These are phyloP conservation scores for Exophiala aquamarina DNA, from an alignment of 2,329 filamentous ascomycete species.

Conservation along the genomic window DNA sequence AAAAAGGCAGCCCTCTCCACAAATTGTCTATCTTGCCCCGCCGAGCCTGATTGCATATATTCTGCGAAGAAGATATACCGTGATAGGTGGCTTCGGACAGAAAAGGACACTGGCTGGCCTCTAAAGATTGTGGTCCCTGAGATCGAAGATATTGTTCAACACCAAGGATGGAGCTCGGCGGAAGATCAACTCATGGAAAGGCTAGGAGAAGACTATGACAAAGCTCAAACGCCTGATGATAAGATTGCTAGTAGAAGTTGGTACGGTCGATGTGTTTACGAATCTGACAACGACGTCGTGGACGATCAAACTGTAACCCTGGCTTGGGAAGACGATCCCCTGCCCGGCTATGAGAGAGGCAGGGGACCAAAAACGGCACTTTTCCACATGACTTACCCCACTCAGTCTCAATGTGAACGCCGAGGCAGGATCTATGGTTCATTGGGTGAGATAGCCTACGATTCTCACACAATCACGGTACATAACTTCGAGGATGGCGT, in stretches of 20 bases:
- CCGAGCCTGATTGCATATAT: slow-evolving; percentile 75
- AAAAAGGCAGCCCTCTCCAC: slow-evolving; percentile 65
- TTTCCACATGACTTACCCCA: slow-evolving; percentile 93
- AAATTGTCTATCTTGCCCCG: slow-evolving; percentile 80
- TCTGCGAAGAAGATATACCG: slow-evolving; percentile 82
- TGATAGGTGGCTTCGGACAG: slow-evolving; percentile 64
- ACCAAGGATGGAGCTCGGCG: slow-evolving; percentile 49
- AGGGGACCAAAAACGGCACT: slow-evolving; percentile 77
- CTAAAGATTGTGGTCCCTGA: slow-evolving; percentile 87
- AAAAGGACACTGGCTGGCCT: slow-evolving; percentile 71
- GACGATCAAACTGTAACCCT: slow-evolving; percentile 91
- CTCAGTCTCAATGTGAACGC: slow-evolving; percentile 80
- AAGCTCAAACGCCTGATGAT: slow-evolving; percentile 53
- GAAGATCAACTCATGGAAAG: slow-evolving; percentile 49
- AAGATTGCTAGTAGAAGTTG: slow-evolving; percentile 57
- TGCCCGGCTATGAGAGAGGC: slow-evolving; percentile 31
- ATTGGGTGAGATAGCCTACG: slow-evolving; percentile 80
- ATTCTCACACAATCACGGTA: slow-evolving; percentile 73
- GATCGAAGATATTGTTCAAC: slow-evolving; percentile 71
- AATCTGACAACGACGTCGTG: slow-evolving; percentile 87
- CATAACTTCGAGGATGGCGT: slow-evolving; percentile 67
- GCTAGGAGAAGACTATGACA: slow-evolving; percentile 56
- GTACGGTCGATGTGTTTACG: slow-evolving; percentile 96
- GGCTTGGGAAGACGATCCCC: slow-evolving; percentile 73
- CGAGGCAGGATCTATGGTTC: slow-evolving; percentile 85